A percentile compares a stretch with the other conserved stretches of the same genome.
Conservation (phyloP, 257 asterid genomes). For the Penstemon davidsonii region DNA sequence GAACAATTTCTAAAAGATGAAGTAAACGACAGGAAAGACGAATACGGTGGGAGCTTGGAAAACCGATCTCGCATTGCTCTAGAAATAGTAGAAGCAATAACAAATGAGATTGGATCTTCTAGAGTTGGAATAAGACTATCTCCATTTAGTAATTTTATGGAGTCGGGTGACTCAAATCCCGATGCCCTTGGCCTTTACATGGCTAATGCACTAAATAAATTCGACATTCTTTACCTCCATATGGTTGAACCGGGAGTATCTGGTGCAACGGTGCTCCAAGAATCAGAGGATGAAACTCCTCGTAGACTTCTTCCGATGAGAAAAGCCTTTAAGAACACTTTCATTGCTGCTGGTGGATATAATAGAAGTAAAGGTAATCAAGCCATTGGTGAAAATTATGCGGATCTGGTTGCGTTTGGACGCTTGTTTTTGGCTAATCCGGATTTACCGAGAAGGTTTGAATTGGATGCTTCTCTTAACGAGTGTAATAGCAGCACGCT, state of each 20-base stretch:
- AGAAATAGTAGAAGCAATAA: constrained; percentile 25
- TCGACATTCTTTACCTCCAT: constrained; percentile 30
- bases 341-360: constrained; percentile 50
- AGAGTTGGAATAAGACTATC: constrained; percentile 32
- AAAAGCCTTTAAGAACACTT: constrained; percentile 38
- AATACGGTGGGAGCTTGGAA: constrained; percentile 29
- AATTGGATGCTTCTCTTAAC: constrained; percentile 39
- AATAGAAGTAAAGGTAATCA: constrained; percentile 38
- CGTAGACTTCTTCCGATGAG: constrained; percentile 20
- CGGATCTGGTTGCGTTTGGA: constrained; percentile 55
- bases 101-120: constrained; percentile 27
- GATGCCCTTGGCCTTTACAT: constrained; percentile 18
- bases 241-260: not conserved
- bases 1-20: constrained; percentile 33
- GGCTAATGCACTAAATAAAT: constrained; percentile 25
- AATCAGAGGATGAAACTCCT: not conserved
- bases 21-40: constrained; percentile 29
- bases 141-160: constrained; percentile 19
- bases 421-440: constrained; percentile 53
- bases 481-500: constrained; percentile 36
- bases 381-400: constrained; percentile 38
- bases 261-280: too few relatives aligned
- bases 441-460: constrained; percentile 41
- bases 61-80: constrained; percentile 28
- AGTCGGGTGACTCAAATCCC: constrained; percentile 22